phyloP scores from a whole-genome alignment of 1,284 basidiomycete species.

The Limonomyces culmigenus region DNA sequence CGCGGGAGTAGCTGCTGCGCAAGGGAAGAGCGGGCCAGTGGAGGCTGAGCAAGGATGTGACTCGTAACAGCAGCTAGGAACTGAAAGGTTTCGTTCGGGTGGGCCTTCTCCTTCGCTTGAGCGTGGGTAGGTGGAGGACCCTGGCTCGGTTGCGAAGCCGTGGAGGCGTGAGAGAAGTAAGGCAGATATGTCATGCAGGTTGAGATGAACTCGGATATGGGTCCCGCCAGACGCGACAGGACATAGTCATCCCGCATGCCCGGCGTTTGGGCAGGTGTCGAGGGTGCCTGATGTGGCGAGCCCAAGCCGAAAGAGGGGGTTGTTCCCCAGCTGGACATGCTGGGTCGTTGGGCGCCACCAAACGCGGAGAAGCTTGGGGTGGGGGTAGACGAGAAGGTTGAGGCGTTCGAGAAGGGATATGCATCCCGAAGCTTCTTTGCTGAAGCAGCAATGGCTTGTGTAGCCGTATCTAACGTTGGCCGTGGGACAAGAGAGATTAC shows the following conservation, averaged over 20 bases:
- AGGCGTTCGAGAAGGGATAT: slow-evolving; percentile 54
- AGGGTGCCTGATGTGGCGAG: slow-evolving; percentile 8
- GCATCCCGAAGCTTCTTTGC: slow-evolving; percentile 60
- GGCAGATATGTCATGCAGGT: slow-evolving; percentile 64
- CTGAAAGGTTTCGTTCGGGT: slow-evolving; percentile 54
- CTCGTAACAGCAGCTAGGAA: slow-evolving; percentile 52
- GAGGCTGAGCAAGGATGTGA: slow-evolving; percentile 48
- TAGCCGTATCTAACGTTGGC: slow-evolving; percentile 55
- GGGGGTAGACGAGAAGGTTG: slow-evolving; percentile 18
- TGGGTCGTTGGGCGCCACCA: slow-evolving; percentile 11
- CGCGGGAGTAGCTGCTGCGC: slow-evolving; percentile 39
- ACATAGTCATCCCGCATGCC: slow-evolving; percentile 70
- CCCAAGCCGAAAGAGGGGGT: slow-evolving; percentile 18
- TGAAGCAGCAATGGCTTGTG: slow-evolving; percentile 47
- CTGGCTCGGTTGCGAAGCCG: slow-evolving; percentile 11
- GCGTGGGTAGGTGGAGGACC: neutral
- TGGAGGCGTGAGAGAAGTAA: slow-evolving; percentile 51
- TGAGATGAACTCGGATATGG: slow-evolving; percentile 57
- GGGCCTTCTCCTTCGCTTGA: slow-evolving; percentile 43
- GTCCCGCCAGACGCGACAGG: slow-evolving; percentile 51
- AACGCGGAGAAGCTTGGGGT: slow-evolving; percentile 11
- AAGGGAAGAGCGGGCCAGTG: slow-evolving; percentile 41
- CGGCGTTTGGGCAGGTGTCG: neutral
- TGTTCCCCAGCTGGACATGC: slow-evolving; percentile 33
- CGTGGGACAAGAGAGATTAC: slow-evolving; percentile 63